These are phyloP conservation scores for Lactifluus rugatus DNA, from an alignment of 768 basidiomycete species.

Conservation along the genomic window DNA sequence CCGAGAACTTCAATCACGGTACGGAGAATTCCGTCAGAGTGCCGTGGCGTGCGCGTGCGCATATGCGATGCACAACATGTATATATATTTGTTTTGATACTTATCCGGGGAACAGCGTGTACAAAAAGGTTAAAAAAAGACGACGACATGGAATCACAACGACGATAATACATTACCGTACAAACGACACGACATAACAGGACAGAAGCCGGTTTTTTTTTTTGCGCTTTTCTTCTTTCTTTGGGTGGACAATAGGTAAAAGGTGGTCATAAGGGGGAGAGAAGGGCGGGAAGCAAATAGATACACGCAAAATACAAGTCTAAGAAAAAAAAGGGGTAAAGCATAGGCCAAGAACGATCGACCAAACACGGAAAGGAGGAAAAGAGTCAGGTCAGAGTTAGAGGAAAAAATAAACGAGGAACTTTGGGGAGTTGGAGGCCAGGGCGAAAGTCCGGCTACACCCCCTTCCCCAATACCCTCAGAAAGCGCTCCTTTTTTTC, in stretches of 20 bases:
- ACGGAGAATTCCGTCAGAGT: not conserved
- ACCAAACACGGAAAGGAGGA: not conserved
- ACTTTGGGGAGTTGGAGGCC: no score
- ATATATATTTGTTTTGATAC: not conserved
- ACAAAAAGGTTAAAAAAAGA: not conserved
- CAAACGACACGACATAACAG: not conserved
- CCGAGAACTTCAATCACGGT: not conserved
- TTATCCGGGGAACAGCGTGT: not conserved
- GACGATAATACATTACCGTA: not conserved
- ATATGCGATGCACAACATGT: not conserved
- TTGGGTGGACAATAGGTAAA: not conserved
- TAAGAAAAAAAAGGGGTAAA: not conserved
- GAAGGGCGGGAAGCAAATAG: not conserved
- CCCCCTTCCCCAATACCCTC: not conserved
- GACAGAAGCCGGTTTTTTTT: not conserved
- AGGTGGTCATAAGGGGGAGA: not conserved
- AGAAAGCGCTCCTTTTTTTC: not conserved
- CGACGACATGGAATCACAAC: not conserved
- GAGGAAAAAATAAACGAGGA: not conserved
- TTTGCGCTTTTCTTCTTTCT: not conserved
- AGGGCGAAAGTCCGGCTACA: no score
- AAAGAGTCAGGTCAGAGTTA: not conserved
- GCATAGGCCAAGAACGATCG: constrained; percentile 10
- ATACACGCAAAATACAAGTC: constrained; percentile 6
- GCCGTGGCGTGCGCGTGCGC: not conserved